Evolutionary conservation across 805 yeast genomes (phyloP).

Genomic region (Komagataella populi): DNA sequence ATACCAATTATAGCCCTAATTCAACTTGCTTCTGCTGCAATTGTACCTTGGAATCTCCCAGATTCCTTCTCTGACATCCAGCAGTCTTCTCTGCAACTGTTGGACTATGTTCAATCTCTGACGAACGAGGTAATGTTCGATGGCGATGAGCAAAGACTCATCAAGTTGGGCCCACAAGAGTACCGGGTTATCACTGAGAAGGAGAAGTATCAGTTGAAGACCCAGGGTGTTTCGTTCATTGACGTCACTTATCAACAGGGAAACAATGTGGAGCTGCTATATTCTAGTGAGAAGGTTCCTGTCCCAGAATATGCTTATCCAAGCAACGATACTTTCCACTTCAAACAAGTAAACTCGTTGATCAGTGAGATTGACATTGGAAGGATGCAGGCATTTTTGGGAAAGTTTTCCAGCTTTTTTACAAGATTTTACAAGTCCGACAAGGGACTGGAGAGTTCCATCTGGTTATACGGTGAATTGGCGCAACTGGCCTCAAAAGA

Average conservation of each 20-base stretch:
- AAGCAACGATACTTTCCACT: constrained; percentile 17
- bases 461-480: constrained; percentile 49
- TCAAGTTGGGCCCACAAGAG: not conserved
- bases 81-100: not conserved
- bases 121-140: not conserved
- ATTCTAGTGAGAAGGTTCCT: constrained; percentile 2
- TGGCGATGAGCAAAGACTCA: not conserved
- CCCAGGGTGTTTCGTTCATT: constrained; percentile 40
- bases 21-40: not conserved
- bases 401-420: constrained; percentile 52
- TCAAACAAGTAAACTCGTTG: constrained; percentile 25
- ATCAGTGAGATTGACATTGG: constrained; percentile 29
- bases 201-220: constrained; percentile 19
- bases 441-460: constrained; percentile 56
- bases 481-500: constrained; percentile 11
- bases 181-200: constrained; percentile 15
- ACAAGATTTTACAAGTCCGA: constrained; percentile 68
- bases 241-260: constrained; percentile 41
- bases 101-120: not conserved
- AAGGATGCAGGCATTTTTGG: constrained; percentile 38
- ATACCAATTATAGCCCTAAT: not conserved
- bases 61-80: not conserved
- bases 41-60: not conserved
- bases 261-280: not conserved
- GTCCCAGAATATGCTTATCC: constrained; percentile 41